Base-by-base conservation (phyloP, 768 basidiomycete species). In the Mycena indigotica region DNA sequence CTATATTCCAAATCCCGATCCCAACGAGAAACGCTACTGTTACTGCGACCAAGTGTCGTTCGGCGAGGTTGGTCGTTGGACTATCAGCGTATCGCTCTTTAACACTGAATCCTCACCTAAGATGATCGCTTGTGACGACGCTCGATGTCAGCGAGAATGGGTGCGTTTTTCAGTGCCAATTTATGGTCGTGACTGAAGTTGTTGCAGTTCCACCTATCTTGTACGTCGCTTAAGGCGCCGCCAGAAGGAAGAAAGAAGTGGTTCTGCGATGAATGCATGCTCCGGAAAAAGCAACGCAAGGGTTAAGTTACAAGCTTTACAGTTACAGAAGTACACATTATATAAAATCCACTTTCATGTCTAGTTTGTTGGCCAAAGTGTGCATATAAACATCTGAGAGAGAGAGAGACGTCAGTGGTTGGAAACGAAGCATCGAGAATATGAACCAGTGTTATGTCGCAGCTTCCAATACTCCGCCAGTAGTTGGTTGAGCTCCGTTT, bases 71-170 rank as follows among this genome's bases (percentile, higher is more conserved):
- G 58, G 85, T 73, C 55, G n/a, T n/a, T 28, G 15, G 19, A 38
- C 44, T n/a, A 15, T 57, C 56, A 25, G 41, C 56, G 50, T 49
- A 55, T 30, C 51, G 41, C 58, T 52, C 56, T 51, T 8, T 24
- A 28, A 53, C 26, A 49, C 62, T 63, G 40, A 62, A 60, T 50
- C 60, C 48, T 55, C 24, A 62, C 44, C 49, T 24, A 58, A 90
- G 88, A 94, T 96, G 93, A 87, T 96, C 60, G 93, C 78, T 16
- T 96, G 93, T 66, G 93, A 96, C 67, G 81, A 82, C 61, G 73
- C 77, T 40, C 74, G 78, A 16, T 96, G 93, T 69, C 75, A 80
- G 61, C 75, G 78, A 35, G 91, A 94, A 86, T 96, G 93, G 93
- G 93, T 89, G 66, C 25, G 15, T 40, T 12, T 45, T 51, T 51